Evolutionary conservation across 176 grass and related monocot species (phyloP), one percentile per base, ranked within the genome.

Genomic region (Oryza australiensis): DNA sequence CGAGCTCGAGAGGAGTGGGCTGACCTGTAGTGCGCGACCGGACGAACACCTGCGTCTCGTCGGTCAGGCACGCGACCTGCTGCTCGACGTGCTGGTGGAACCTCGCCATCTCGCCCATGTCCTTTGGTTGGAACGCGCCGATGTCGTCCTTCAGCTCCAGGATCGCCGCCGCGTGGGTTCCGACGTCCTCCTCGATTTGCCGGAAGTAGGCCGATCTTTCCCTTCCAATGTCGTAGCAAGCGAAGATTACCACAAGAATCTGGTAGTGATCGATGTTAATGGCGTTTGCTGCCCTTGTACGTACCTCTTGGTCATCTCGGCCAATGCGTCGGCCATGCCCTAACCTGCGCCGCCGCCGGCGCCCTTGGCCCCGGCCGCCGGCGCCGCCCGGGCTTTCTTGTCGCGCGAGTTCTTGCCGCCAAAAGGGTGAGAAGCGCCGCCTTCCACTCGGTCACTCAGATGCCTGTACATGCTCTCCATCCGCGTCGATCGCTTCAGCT

Each of bases 281-380:
- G n/a, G 5, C n/a, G 11, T 63, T 9, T 23, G 4, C 12, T 8
- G 24, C 2, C 8, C 12, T 7, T 22, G 46, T 5, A 49, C 46
- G 3, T 74, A 88, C 91, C 88, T 94, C 66, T 84, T 90, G 41
- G 83, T 84, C 75, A 94, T 94, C 85, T 94, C 91, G 26, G 91
- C 91, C 70, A 88, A 77, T 28, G 91, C 88, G 60, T 94, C 91
- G 28, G 91, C 91, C 88, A 94, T 94, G 43, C 85, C 85, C 62
- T 86, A 85, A 22, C 77, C 48, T 53, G 48, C 67, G 18, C 72
- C 81, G 5, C 74, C 75, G 66, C 72, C 81, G 5, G 70, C 75
- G 66, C 72, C 63, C 40, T 76, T 72, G 80, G 5, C 6, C 62
- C 26, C 72, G 12, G 34, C 41, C 55, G 22, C 22, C 55, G 7